A percentile compares a stretch with the other conserved stretches of the same genome.
Conservation (phyloP, 2,329 filamentous ascomycete genomes). For the Paecilomyces sp. region DNA sequence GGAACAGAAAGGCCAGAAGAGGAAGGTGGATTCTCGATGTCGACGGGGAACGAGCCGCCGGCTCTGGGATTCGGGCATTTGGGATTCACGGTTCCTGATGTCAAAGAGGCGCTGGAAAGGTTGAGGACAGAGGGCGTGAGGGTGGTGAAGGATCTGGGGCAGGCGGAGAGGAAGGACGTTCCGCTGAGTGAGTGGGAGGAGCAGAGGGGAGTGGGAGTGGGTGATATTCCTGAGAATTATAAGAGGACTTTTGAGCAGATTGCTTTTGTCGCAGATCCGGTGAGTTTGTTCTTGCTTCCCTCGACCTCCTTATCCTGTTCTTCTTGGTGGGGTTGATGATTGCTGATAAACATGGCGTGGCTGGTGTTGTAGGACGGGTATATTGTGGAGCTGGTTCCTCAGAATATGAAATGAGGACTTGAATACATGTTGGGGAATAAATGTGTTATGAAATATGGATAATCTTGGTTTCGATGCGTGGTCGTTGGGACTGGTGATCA, state of each 20-base stretch:
- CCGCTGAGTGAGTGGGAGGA: conserved; percentile 29
- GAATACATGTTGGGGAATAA: not conserved
- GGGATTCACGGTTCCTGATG: conserved; percentile 33
- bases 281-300: conserved; percentile 12
- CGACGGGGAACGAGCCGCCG: conserved; percentile 27
- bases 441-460: too few species aligned
- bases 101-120: conserved; percentile 20
- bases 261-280: conserved; percentile 33
- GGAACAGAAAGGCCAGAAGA: conserved; percentile 20
- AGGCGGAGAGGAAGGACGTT: conserved; percentile 18
- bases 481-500: too few species aligned
- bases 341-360: not conserved
- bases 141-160: conserved; percentile 29
- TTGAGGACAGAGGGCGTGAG: conserved; percentile 21
- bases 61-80: conserved; percentile 31
- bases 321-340: not conserved
- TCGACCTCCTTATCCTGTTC: too few species aligned
- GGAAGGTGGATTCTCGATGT: conserved; percentile 11
- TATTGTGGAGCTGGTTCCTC: not conserved
- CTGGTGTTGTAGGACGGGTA: not conserved
- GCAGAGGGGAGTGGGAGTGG: conserved; percentile 21
- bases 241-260: conserved; percentile 27
- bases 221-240: conserved; percentile 27
- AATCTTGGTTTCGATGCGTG: too few species aligned
- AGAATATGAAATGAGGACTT: not conserved